Conservation (phyloP, 1,284 basidiomycete genomes). For the Pseudozyma flocculosa region DNA sequence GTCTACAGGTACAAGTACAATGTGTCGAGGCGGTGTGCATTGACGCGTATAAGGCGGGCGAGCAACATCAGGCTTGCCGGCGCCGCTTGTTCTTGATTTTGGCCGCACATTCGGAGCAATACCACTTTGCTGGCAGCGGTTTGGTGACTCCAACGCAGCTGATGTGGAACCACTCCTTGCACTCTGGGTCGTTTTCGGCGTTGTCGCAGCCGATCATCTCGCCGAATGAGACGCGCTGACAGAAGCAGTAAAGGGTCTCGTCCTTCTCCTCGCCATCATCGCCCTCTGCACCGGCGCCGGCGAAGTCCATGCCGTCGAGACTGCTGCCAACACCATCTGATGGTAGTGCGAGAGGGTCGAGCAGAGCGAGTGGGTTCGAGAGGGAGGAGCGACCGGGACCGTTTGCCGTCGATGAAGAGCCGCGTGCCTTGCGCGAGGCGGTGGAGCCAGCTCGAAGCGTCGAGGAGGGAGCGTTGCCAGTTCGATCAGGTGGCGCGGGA, state of each 20-base stretch:
- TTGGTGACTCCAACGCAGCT: slow-evolving; percentile 55
- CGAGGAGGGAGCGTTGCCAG: slow-evolving; percentile 5
- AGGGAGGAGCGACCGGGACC: slow-evolving; percentile 23
- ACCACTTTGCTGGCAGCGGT: slow-evolving; percentile 55
- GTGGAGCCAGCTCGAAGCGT: slow-evolving; percentile 4
- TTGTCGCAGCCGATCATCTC: slow-evolving; percentile 54
- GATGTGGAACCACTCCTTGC: slow-evolving; percentile 58
- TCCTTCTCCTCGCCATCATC: slow-evolving; percentile 46
- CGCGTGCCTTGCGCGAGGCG: slow-evolving; percentile 21
- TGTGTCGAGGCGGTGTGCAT: no score
- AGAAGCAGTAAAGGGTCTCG: slow-evolving; percentile 56
- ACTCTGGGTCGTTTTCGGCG: slow-evolving; percentile 45
- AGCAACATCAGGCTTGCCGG: slow-evolving; percentile 10
- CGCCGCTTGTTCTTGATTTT: slow-evolving; percentile 35
- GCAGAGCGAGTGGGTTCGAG: slow-evolving; percentile 22
- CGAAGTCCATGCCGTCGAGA: slow-evolving; percentile 13
- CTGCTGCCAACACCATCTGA: slow-evolving; percentile 7
- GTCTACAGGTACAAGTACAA: no score
- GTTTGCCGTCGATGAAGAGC: slow-evolving; percentile 19
- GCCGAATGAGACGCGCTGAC: slow-evolving; percentile 54
- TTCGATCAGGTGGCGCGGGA: slow-evolving; percentile 26
- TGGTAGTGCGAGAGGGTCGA: background rate
- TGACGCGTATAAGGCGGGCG: no score
- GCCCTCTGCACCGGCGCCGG: slow-evolving; percentile 34
- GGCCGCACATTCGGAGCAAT: slow-evolving; percentile 42